These are phyloP conservation scores for Chrysoporthe puriensis DNA, from an alignment of 2,329 filamentous ascomycete species.

Conservation along the genomic window DNA sequence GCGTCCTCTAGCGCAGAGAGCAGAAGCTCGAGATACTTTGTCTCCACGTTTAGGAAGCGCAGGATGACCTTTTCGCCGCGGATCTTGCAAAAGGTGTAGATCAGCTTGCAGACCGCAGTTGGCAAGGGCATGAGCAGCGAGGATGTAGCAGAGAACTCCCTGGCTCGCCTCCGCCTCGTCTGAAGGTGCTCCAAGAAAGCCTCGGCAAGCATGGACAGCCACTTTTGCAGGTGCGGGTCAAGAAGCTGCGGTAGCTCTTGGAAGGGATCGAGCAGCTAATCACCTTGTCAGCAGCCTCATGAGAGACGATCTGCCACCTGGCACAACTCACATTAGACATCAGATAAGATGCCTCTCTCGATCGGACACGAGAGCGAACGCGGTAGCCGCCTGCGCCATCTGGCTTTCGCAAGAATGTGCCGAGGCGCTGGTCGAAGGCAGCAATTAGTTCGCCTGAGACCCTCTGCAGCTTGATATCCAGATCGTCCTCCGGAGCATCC, in stretches of 20 bases:
- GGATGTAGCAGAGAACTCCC: constrained; percentile 32
- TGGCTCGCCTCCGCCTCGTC: constrained; percentile 45
- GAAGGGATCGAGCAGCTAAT: constrained; percentile 74
- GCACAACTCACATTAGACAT: constrained; percentile 46
- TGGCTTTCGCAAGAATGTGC: constrained; percentile 55
- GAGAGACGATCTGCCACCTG: neutral
- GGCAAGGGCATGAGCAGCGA: constrained; percentile 60
- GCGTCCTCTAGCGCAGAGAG: constrained; percentile 72
- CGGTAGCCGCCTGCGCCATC: constrained; percentile 47
- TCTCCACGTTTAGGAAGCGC: constrained; percentile 88
- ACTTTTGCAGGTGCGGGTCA: constrained; percentile 77
- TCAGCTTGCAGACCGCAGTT: constrained; percentile 73
- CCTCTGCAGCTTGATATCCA: constrained; percentile 65
- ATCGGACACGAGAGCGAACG: constrained; percentile 54
- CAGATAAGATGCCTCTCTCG: constrained; percentile 52
- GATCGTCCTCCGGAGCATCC: constrained; percentile 64
- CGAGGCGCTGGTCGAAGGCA: constrained; percentile 60
- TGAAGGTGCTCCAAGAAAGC: constrained; percentile 73
- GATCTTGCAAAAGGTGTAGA: constrained; percentile 94
- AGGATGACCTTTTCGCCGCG: constrained; percentile 91
- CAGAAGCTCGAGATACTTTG: constrained; percentile 80
- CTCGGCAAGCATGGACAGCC: constrained; percentile 75
- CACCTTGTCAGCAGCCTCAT: constrained; percentile 29
- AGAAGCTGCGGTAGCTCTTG: constrained; percentile 95
- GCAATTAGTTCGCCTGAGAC: constrained; percentile 61